Evolutionary conservation across 805 yeast species (phyloP).

Genomic region (Priceomyces castillae): DNA sequence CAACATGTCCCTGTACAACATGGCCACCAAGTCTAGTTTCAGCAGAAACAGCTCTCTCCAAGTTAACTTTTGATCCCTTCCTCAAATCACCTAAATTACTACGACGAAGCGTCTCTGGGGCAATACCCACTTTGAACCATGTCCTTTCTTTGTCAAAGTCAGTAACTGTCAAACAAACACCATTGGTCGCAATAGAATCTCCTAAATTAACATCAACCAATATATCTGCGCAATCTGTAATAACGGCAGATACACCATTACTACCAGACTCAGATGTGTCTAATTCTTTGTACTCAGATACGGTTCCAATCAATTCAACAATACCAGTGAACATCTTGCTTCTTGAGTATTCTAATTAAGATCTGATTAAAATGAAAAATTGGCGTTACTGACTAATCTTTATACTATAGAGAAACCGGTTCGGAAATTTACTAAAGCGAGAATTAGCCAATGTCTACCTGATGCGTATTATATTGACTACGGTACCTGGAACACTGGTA

Average conservation of each 20-base stretch:
- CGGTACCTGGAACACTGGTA: background rate
- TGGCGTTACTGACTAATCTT: background rate
- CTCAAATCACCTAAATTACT: constrained; percentile 68
- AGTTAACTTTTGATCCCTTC: constrained; percentile 64
- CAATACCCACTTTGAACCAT: constrained; percentile 81
- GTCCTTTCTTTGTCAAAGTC: constrained; percentile 53
- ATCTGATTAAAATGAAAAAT: background rate
- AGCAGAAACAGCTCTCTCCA: constrained; percentile 87
- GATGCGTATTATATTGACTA: background rate
- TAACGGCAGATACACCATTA: constrained; percentile 68
- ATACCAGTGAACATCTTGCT: constrained; percentile 85
- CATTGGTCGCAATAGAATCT: constrained; percentile 88
- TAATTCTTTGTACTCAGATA: constrained; percentile 42
- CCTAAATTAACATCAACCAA: constrained; percentile 85
- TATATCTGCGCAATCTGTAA: constrained; percentile 59
- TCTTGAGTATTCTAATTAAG: background rate
- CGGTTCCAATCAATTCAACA: constrained; percentile 79
- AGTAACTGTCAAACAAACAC: constrained; percentile 90
- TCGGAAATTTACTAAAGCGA: background rate
- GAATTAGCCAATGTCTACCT: background rate
- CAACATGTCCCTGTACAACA: constrained; percentile 97
- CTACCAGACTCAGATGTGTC: constrained; percentile 61
- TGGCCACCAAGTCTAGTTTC: constrained; percentile 94
- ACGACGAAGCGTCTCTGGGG: constrained; percentile 86
- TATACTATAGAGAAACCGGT: background rate